Conservation (phyloP, 352 stramenopile genomes). For the Pythium folliculosum region DNA sequence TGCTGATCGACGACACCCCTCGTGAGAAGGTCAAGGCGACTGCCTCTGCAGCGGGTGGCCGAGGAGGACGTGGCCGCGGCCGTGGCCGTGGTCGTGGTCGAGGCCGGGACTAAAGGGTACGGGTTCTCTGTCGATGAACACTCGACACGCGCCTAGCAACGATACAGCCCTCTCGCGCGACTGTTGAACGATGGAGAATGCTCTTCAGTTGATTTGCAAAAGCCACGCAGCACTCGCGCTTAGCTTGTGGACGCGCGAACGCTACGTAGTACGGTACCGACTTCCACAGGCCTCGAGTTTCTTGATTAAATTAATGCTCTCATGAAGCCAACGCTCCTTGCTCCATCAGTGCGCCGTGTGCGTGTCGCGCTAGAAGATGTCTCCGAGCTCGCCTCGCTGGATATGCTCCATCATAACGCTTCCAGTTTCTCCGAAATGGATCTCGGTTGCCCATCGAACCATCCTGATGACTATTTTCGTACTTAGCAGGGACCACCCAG, state of each 20-base stretch:
- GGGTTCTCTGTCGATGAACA: not conserved
- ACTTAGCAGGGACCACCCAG: slow-evolving; percentile 19
- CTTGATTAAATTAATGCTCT: slow-evolving; percentile 18
- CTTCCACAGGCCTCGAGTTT: slow-evolving; percentile 1
- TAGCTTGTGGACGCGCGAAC: not conserved
- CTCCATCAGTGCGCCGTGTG: not conserved
- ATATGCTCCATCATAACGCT: not conserved
- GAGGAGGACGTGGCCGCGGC: slow-evolving; percentile 78
- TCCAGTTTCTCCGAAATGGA: not conserved
- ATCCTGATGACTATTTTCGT: slow-evolving; percentile 21
- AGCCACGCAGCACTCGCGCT: not conserved
- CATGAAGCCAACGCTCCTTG: slow-evolving; percentile 9
- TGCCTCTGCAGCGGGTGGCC: slow-evolving; percentile 53
- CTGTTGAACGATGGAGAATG: not conserved
- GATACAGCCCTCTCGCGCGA: not conserved
- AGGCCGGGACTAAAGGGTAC: slow-evolving; percentile 34
- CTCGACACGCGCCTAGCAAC: not conserved
- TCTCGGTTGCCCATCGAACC: not conserved
- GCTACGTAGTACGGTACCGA: not conserved
- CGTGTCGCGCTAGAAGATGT: no score
- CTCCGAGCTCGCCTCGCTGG: no score
- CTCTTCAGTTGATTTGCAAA: not conserved
- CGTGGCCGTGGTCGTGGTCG: slow-evolving; percentile 54
- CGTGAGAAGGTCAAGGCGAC: slow-evolving; percentile 93
- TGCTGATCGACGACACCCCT: slow-evolving; percentile 98